phyloP scores from a whole-genome alignment of 2,329 filamentous ascomycete species.

The Penicillium sp. region DNA sequence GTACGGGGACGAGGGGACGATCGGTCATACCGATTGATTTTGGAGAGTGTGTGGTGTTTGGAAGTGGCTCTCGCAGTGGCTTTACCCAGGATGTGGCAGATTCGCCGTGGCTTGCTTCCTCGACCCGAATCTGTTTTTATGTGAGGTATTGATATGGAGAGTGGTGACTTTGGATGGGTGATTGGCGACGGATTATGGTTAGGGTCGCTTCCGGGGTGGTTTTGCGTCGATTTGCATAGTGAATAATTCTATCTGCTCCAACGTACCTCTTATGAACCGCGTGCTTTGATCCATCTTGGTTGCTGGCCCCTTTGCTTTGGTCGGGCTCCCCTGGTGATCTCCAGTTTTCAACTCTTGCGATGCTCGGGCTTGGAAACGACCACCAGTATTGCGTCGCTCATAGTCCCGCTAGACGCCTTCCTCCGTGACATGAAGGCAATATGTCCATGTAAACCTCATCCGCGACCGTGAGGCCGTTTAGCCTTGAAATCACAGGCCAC shows the following conservation, averaged over 20 bases:
- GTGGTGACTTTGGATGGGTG: slow-evolving; percentile 17
- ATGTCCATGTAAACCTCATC: too few relatives aligned
- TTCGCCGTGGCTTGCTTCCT: slow-evolving; percentile 9
- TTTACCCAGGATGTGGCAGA: slow-evolving; percentile 9
- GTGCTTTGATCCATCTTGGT: slow-evolving; percentile 2
- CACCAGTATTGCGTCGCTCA: too few relatives aligned
- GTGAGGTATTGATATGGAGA: slow-evolving; percentile 4
- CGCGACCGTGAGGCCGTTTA: too few relatives aligned
- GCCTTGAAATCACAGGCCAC: too few relatives aligned
- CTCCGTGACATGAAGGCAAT: too few relatives aligned
- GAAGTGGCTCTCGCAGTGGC: slow-evolving; percentile 13
- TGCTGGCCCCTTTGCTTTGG: not conserved
- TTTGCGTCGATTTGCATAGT: slow-evolving; percentile 33
- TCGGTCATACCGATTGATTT: slow-evolving; percentile 15
- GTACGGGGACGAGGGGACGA: slow-evolving; percentile 26
- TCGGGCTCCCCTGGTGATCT: too few relatives aligned
- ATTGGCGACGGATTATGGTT: slow-evolving; percentile 40
- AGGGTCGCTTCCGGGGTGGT: slow-evolving; percentile 46
- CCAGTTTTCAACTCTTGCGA: too few relatives aligned
- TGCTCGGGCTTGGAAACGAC: too few relatives aligned
- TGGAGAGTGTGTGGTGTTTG: slow-evolving; percentile 11
- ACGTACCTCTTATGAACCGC: slow-evolving; percentile 6
- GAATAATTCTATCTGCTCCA: slow-evolving; percentile 6
- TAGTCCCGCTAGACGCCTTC: too few relatives aligned
- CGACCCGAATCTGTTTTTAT: slow-evolving; percentile 3